Evolutionary conservation across 805 yeast species (phyloP).

Genomic region (Teunomyces lycoperdinae): DNA sequence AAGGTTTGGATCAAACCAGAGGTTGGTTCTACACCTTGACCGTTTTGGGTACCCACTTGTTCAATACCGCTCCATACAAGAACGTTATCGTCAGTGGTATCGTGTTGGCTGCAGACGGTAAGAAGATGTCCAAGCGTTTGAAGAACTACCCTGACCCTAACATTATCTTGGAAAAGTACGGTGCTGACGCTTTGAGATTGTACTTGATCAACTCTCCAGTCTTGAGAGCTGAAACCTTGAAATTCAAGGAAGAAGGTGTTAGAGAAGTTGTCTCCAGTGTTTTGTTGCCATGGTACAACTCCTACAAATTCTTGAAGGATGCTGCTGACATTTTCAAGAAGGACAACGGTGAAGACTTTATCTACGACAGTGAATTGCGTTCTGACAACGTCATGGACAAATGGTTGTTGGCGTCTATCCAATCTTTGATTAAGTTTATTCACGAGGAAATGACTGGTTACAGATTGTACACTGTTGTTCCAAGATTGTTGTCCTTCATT

Average conservation of each 20-base stretch:
- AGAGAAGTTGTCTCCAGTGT: constrained; percentile 96
- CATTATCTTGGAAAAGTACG: constrained; percentile 76
- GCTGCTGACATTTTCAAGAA: constrained; percentile 84
- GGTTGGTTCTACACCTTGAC: constrained; percentile 99
- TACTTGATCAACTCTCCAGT: constrained; percentile 97
- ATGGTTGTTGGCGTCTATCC: constrained; percentile 96
- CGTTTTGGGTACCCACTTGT: constrained; percentile 91
- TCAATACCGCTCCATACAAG: constrained; percentile 88
- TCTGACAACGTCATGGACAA: constrained; percentile 93
- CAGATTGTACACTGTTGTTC: constrained; percentile 94
- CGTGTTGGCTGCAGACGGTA: constrained; percentile 96
- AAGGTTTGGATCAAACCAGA: constrained; percentile 99
- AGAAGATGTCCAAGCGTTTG: constrained; percentile 97
- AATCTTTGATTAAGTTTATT: constrained; percentile 80
- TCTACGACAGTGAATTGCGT: constrained; percentile 59
- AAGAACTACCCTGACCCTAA: constrained; percentile 97
- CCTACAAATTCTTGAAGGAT: constrained; percentile 93
- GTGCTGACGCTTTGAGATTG: constrained; percentile 96
- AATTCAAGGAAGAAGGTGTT: constrained; percentile 98
- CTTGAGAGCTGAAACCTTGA: constrained; percentile 91
- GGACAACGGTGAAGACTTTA: constrained; percentile 65
- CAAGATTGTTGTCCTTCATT: constrained; percentile 80
- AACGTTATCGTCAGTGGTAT: constrained; percentile 96
- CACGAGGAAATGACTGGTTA: constrained; percentile 88
- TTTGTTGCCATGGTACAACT: constrained; percentile 97